A percentile compares a stretch with the other conserved stretches of the same genome.
These are phyloP conservation scores for Fusarium foetens DNA, from an alignment of 2,329 filamentous ascomycete genomes.

Conservation along the genomic window DNA sequence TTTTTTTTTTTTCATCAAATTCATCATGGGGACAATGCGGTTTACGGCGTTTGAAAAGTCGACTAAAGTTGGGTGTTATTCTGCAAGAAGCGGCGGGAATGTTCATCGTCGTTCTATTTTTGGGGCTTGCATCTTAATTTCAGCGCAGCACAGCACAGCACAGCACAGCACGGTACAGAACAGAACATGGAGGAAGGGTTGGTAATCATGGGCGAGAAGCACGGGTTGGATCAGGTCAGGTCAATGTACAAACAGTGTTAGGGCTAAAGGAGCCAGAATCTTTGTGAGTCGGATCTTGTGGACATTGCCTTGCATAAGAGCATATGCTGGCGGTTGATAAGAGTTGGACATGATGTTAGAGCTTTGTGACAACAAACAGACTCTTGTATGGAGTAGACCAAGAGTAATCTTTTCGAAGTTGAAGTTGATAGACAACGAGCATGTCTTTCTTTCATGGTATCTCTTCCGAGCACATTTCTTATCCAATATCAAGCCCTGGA, in stretches of 20 bases:
- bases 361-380: conserved; percentile 18
- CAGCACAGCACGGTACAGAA: background rate
- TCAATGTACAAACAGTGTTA: conserved; percentile 18
- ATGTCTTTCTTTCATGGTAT: background rate
- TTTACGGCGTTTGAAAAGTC: conserved; percentile 41
- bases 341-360: conserved; percentile 27
- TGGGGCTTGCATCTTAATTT: conserved; percentile 35
- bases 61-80: conserved; percentile 29
- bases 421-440: conserved; percentile 9
- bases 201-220: conserved; percentile 17
- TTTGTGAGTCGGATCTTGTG: conserved; percentile 15
- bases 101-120: conserved; percentile 24
- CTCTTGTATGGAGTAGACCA: conserved; percentile 27
- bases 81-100: conserved; percentile 31
- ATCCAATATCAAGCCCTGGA: background rate
- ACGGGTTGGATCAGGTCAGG: background rate
- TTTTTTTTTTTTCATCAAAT: conserved; percentile 17
- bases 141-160: conserved; percentile 8
- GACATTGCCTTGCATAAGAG: conserved; percentile 8
- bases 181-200: conserved; percentile 2
- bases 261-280: conserved; percentile 1
- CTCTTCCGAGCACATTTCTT: background rate
- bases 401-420: conserved; percentile 15
- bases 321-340: conserved; percentile 5
- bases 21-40: conserved; percentile 36